Evolutionary conservation across 2,329 filamentous ascomycete genomes (phyloP), one percentile per base, ranked within the genome.

Genomic region (Canariomyces notabilis): DNA sequence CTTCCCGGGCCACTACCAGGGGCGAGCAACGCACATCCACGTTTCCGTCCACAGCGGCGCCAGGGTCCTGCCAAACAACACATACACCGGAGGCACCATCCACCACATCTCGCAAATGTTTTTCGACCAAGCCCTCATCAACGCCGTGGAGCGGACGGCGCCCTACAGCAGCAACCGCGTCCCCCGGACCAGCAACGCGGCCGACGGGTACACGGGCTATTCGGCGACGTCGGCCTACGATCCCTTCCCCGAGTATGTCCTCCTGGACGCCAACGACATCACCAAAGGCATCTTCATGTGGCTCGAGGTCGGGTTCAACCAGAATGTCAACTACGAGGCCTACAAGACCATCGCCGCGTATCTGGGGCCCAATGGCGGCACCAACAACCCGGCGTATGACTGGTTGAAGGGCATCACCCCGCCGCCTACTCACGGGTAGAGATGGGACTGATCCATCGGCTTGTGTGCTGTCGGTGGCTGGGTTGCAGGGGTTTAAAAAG

Each of bases 161-260:
- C 67, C 67, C 0, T 70, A 72, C 47, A 66, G 57, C 49, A 59
- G 59, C 21, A 72, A 71, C 49, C 57, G 46, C 35, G 63, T 64
- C 51, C 42, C 59, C 1, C 35, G 47, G 33, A 65, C 61, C 12
- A 42, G 52, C 12, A 64, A 63, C 48, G 42, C 59, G 6, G 37
- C 7, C 1, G 62, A 66, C 41, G 44, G 51, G 42, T 64, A 58
- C 47, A 63, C 60, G 11, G 57, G 58, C n/a, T 61, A 62, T 44
- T 57, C 59, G 6, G 61, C 63, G 2, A 61, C 52, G 5, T 35
- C 55, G 19, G 54, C 58, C 20, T 64, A 62, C 48, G 72, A 76
- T 48, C 76, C 76, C 1, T 70, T 78, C 57, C 65, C 75, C 9
- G 71, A 79, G 57, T 78, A 75, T 33, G 45, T 50, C 14, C 46